Base-by-base conservation (phyloP, 2,329 filamentous ascomycete genomes). In the Diaporthe aspalathi region DNA sequence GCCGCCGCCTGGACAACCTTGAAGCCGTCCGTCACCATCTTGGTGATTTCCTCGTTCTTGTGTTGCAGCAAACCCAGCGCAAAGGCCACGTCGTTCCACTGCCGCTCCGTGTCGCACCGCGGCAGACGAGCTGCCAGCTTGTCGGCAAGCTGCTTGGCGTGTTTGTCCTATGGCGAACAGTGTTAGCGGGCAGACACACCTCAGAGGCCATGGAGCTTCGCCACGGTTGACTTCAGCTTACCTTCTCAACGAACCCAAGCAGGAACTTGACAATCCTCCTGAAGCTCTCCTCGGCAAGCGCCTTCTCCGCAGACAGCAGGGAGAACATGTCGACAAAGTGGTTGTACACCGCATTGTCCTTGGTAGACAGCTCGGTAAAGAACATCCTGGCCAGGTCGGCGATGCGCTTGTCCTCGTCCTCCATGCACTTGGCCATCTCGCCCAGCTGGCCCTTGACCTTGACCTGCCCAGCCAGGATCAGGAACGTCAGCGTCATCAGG, bases 261-360 rank as follows among this genome's bases (percentile, higher is more conserved):
- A 99, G 83, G 83, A 99, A 99, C 79, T 94, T 94, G 74, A 99
- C 88, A 72, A 99, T 95, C 73, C 93, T 88, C 80, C 89, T 91
- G 82, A 99, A 92, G 29, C 92, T 90, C 76, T 97, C 94, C 80
- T 98, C 95, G 12, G 94, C 91, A 75, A 99, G 85, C 38, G 86
- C 89, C 67, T 89, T 89, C 76, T 97, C 95, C 0, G 94, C 93
- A 71, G 93, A 96, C 57, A 99, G 86, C 74, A 98, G 84, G 78
- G 93, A 95, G 82, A 99, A 99, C 94, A 99, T 98, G 80, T 99
- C 96, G 35, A 99, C 94, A 82, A 99, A 99, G 83, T 99, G 95
- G 80, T 99, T 99, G 82, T 99, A 99, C 2, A 99, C 94, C 2
- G 96, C 96, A 79, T 99, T 99, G 80, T 99, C 96, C 85, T 99